Evolutionary conservation across 2,329 filamentous ascomycete species (phyloP).

Genomic region (Pyrenophora tritici-repentis): DNA sequence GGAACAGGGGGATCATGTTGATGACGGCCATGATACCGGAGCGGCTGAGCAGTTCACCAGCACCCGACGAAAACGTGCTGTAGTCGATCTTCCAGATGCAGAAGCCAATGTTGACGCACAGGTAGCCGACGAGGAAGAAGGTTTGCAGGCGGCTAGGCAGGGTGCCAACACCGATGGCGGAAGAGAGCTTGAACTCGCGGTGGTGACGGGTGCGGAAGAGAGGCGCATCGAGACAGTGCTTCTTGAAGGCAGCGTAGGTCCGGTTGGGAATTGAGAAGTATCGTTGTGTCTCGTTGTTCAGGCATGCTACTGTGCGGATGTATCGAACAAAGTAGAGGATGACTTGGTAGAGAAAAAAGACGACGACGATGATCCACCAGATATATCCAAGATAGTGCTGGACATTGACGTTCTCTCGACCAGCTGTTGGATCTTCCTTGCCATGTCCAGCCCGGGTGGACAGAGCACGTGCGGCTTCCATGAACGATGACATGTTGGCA

Average conservation of each 20-base stretch:
- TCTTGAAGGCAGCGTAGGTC: conserved; percentile 52
- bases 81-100: conserved; percentile 62
- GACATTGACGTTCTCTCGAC: conserved; percentile 41
- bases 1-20: conserved; percentile 79
- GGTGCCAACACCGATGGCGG: conserved; percentile 56
- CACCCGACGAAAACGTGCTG: conserved; percentile 74
- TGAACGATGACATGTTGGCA: conserved; percentile 35
- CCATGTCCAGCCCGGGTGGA: conserved; percentile 29
- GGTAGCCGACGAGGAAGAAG: conserved; percentile 54
- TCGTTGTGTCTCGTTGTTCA: conserved; percentile 77
- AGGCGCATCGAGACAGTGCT: conserved; percentile 53
- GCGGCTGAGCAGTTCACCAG: conserved; percentile 66
- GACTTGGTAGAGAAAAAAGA: conserved; percentile 70
- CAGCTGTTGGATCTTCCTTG: conserved; percentile 33
- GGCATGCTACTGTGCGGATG: conserved; percentile 72
- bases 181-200: conserved; percentile 57
- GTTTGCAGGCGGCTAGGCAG: conserved; percentile 56
- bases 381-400: conserved; percentile 46
- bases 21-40: conserved; percentile 71
- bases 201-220: conserved; percentile 56
- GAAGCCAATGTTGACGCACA: conserved; percentile 55
- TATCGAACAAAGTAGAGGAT: conserved; percentile 66
- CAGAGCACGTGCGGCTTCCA: conserved; percentile 23
- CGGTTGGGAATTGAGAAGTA: conserved; percentile 73
- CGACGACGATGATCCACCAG: conserved; percentile 66